A percentile compares a stretch with the other conserved stretches of the same genome.
phyloP scores from a whole-genome alignment of 2,329 filamentous ascomycete genomes.

The Fusarium pseudocircinatum region DNA sequence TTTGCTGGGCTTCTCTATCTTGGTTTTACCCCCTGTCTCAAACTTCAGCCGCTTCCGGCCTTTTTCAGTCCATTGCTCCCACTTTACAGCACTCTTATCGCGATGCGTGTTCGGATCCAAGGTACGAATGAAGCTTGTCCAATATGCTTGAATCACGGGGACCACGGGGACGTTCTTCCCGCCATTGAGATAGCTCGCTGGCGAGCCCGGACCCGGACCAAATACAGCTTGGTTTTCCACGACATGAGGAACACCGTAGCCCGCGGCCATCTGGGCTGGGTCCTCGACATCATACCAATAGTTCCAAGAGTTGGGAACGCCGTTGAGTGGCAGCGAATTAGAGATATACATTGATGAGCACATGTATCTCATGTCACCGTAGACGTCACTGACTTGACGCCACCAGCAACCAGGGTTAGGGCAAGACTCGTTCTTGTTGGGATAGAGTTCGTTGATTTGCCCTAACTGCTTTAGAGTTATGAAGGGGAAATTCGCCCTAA shows the following conservation, averaged over 20 bases:
- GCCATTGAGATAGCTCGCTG: conserved; percentile 63
- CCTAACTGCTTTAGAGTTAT: conserved; percentile 46
- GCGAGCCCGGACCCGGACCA: conserved; percentile 67
- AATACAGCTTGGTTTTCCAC: conserved; percentile 74
- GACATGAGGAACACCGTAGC: conserved; percentile 73
- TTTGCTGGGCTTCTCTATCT: conserved; percentile 50
- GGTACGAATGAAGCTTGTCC: conserved; percentile 75
- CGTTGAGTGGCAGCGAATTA: conserved; percentile 43
- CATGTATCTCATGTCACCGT: conserved; percentile 50
- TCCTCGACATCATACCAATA: conserved; percentile 78
- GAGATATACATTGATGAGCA: conserved; percentile 49
- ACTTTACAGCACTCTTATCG: conserved; percentile 47
- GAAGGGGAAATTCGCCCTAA: conserved; percentile 49
- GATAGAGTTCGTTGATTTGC: conserved; percentile 49
- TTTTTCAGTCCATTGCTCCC: conserved; percentile 51
- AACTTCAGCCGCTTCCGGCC: conserved; percentile 51
- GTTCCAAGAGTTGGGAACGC: conserved; percentile 63
- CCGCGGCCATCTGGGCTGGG: conserved; percentile 58
- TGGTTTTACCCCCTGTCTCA: conserved; percentile 50
- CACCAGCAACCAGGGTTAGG: conserved; percentile 49
- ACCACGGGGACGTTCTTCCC: conserved; percentile 66
- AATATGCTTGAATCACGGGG: conserved; percentile 73
- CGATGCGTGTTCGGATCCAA: conserved; percentile 69
- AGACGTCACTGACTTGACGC: conserved; percentile 50
- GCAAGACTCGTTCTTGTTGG: conserved; percentile 49